Evolutionary conservation across 1,139 yeast species (phyloP).

Genomic region (Yamadazyma diddensiae): DNA sequence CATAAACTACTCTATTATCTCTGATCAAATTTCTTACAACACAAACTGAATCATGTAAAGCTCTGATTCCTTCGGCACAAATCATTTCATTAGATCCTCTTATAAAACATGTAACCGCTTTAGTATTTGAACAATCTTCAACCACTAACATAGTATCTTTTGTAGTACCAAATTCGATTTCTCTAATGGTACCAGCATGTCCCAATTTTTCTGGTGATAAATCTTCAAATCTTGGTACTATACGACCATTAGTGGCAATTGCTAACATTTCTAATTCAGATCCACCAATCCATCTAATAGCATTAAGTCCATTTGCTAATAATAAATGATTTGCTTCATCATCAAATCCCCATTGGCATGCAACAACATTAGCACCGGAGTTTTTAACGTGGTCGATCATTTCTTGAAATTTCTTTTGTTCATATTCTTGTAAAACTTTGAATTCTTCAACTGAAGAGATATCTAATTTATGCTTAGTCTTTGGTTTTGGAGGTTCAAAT

Average conservation of each 20-base stretch:
- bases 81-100: constrained; percentile 98
- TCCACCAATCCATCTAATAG: constrained; percentile 99
- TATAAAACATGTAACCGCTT: constrained; percentile 90
- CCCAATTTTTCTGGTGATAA: constrained; percentile 81
- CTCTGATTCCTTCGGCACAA: constrained; percentile 94
- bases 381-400: constrained; percentile 87
- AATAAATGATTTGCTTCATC: constrained; percentile 97
- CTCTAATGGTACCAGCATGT: constrained; percentile 78
- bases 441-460: constrained; percentile 92
- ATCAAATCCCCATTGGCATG: constrained; percentile 99
- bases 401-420: constrained; percentile 83
- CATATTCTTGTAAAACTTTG: constrained; percentile 84
- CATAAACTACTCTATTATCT: constrained; percentile 92
- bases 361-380: constrained; percentile 93
- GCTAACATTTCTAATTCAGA: constrained; percentile 94
- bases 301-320: constrained; percentile 83
- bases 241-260: constrained; percentile 95
- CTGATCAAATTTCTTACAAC: constrained; percentile 94
- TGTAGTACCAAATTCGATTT: constrained; percentile 93
- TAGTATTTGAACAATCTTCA: constrained; percentile 84
- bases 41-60: constrained; percentile 93
- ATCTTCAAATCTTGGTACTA: constrained; percentile 96
- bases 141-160: constrained; percentile 94
- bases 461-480: constrained; percentile 95
- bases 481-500: constrained; percentile 99